A percentile compares a stretch with the other conserved stretches of the same genome.
Conservation (phyloP, 2,329 filamentous ascomycete species). For the Colletotrichum chrysophilum region DNA sequence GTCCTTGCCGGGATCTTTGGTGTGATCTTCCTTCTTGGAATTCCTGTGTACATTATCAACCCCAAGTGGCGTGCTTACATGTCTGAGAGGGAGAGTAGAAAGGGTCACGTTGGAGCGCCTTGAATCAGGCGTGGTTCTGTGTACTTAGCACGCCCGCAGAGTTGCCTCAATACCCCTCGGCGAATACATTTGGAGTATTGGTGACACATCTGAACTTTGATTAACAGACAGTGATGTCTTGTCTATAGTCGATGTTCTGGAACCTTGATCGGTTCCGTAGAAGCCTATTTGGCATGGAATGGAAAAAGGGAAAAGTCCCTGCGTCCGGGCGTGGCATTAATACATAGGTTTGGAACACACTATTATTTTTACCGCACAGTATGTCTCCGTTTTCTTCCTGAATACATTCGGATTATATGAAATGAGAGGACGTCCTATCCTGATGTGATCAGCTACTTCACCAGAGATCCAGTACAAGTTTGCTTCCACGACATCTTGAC, state of each 20-base stretch:
- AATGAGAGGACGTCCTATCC: neutral
- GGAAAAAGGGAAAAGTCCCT: neutral
- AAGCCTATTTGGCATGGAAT: neutral
- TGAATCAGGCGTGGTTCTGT: neutral
- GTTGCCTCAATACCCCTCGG: neutral
- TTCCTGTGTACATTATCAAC: constrained; percentile 26
- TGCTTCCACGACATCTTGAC: neutral
- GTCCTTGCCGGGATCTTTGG: constrained; percentile 23
- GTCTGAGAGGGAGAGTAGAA: neutral
- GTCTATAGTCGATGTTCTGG: neutral
- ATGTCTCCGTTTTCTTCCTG: neutral
- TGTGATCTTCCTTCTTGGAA: constrained; percentile 25
- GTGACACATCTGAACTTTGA: neutral
- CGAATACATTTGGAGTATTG: neutral
- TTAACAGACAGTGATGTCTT: neutral
- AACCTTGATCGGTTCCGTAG: neutral
- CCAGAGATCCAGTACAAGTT: neutral
- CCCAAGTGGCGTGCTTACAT: constrained; percentile 19
- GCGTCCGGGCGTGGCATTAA: neutral
- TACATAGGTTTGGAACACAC: fast-evolving
- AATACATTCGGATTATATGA: fast-evolving
- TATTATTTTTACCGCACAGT: fast-evolving
- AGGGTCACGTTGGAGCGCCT: neutral
- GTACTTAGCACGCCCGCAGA: fast-evolving
- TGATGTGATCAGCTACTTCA: neutral